Conservation (phyloP, 1,284 basidiomycete genomes). For the Calocybe gambosa region DNA sequence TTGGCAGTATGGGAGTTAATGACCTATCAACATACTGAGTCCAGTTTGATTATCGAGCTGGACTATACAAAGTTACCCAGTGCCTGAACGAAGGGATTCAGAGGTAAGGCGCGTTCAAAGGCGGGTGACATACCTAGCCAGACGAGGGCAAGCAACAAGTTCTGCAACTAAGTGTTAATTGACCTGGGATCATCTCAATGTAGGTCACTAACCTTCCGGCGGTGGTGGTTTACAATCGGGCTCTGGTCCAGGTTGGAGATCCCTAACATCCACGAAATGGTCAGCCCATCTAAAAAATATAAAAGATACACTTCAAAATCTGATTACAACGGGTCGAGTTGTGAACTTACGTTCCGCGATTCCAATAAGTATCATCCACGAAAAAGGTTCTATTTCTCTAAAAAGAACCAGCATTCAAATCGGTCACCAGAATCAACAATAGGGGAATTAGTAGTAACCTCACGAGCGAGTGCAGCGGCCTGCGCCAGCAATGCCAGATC, state of each 20-base stretch:
- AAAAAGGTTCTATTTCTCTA: slow-evolving; percentile 49
- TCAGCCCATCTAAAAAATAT: slow-evolving; percentile 56
- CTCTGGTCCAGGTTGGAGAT: slow-evolving; percentile 56
- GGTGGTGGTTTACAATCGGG: slow-evolving; percentile 57
- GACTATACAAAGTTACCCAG: slow-evolving; percentile 40
- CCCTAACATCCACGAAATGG: slow-evolving; percentile 53
- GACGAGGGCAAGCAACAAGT: slow-evolving; percentile 66
- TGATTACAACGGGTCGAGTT: slow-evolving; percentile 1
- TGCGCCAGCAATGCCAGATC: slow-evolving; percentile 64
- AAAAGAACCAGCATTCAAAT: slow-evolving; percentile 6
- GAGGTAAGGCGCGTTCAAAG: neutral
- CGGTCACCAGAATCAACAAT: neutral
- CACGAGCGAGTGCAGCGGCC: slow-evolving; percentile 55
- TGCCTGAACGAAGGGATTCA: slow-evolving; percentile 34
- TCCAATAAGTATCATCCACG: slow-evolving; percentile 57
- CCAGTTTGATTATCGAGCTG: neutral
- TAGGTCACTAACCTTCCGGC: slow-evolving; percentile 41
- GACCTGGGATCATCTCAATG: neutral
- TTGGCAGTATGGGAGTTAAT: slow-evolving; percentile 57
- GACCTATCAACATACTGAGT: slow-evolving; percentile 33
- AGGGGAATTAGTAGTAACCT: slow-evolving; percentile 34
- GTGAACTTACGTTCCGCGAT: slow-evolving; percentile 53
- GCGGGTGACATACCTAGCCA: slow-evolving; percentile 42
- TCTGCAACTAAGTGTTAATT: slow-evolving; percentile 30
- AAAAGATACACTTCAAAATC: neutral